Conservation (phyloP, 495 filamentous ascomycete genomes). For the Physcia stellaris region DNA sequence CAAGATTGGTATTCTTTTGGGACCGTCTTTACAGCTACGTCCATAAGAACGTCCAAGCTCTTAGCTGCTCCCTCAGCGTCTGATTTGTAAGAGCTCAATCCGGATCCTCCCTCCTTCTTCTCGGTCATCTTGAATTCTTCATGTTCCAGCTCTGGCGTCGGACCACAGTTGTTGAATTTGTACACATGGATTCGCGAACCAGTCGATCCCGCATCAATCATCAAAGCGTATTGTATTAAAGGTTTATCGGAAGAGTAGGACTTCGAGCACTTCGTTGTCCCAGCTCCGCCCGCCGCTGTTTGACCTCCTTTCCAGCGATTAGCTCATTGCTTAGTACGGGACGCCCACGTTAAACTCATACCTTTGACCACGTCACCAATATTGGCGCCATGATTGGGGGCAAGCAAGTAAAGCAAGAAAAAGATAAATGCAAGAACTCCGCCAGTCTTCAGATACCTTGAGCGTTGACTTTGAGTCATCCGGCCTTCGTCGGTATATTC, state of each 20-base stretch:
- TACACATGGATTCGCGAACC: constrained; percentile 98
- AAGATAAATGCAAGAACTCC: constrained; percentile 62
- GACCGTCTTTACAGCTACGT: constrained; percentile 66
- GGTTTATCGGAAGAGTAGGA: constrained; percentile 77
- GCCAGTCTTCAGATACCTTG: constrained; percentile 70
- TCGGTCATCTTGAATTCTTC: constrained; percentile 85
- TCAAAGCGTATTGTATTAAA: constrained; percentile 89
- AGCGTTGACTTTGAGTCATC: constrained; percentile 60
- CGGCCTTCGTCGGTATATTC: constrained; percentile 33
- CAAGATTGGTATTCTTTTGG: constrained; percentile 79
- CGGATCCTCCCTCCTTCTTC: constrained; percentile 62
- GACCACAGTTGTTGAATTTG: constrained; percentile 95
- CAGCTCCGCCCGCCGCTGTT: not conserved
- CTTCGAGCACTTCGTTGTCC: constrained; percentile 61
- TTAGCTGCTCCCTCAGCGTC: constrained; percentile 78
- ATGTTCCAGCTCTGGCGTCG: constrained; percentile 84
- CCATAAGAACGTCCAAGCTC: constrained; percentile 78
- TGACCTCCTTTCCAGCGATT: not conserved
- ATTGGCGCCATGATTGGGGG: constrained; percentile 35
- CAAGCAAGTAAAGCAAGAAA: constrained; percentile 61
- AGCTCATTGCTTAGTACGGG: not conserved
- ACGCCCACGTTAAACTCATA: constrained; percentile 20
- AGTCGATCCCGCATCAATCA: constrained; percentile 97
- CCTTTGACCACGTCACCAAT: constrained; percentile 26
- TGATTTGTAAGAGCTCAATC: constrained; percentile 71